Percentiles rank a stretch among this genome's conserved stretches.
Evolutionary conservation across 2,329 filamentous ascomycete species (phyloP).

Genomic region (Botrytis pseudocinerea): DNA sequence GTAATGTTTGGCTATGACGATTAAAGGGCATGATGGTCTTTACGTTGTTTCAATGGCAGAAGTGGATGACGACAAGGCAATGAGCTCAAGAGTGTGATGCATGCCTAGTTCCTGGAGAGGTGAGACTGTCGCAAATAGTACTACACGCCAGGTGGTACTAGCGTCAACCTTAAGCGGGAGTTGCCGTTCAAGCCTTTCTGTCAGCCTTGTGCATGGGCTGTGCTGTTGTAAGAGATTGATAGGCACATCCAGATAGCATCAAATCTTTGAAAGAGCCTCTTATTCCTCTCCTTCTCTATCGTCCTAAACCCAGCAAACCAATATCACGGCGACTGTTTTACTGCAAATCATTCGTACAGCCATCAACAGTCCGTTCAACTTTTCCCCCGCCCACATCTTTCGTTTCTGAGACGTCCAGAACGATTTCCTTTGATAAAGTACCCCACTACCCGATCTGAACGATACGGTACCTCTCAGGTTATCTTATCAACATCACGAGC

Average conservation of each 20-base stretch:
- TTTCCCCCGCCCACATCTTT: background rate
- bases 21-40: background rate
- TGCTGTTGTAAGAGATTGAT: background rate
- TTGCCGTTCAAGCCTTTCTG: conserved; percentile 7
- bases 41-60: background rate
- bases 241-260: background rate
- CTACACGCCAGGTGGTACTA: conserved; percentile 5
- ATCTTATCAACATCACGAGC: conserved; percentile 22
- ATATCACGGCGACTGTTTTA: background rate
- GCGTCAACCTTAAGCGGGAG: conserved; percentile 4
- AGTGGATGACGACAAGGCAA: background rate
- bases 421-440: background rate
- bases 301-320: background rate
- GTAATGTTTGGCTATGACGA: background rate
- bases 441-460: conserved; percentile 11
- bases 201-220: background rate
- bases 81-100: background rate
- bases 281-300: background rate
- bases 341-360: background rate
- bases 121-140: background rate
- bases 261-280: background rate
- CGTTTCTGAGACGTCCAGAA: background rate
- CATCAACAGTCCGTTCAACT: background rate
- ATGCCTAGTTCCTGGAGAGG: background rate
- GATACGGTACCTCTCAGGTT: conserved; percentile 15